Base-by-base conservation (phyloP, 2,329 filamentous ascomycete species). In the Epichloe sylvatica region DNA sequence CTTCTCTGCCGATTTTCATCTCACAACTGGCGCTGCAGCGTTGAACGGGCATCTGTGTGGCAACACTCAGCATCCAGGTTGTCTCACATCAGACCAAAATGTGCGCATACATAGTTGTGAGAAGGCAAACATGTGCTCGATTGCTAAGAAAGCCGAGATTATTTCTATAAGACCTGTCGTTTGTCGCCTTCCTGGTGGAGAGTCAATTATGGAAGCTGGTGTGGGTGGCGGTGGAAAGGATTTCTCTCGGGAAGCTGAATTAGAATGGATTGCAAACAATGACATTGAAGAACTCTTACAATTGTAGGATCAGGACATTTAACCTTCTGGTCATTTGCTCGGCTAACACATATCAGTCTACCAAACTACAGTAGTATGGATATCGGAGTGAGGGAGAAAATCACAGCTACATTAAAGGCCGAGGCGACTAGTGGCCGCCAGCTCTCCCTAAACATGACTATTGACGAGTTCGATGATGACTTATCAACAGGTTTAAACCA, bases 61-160 rank as follows among this genome's bases (percentile, higher is more conserved):
- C 2, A 94, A 96, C 57, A 73, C 72, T 1, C 67, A 72, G 12
- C 77, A 85, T 34, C 64, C 73, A 0, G 89, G 89, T 3, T 92
- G 84, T 59, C 67, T 96, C 25, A 94, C 86, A 0, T 68, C 69
- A 0, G 70, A 83, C 23, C 63, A 75, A 23, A 68, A 70, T 19
- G 80, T 78, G 0, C 78, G 84, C 2, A 71, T 97, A 6, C 91
- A 97, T 63, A 94, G 87, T 59, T 96, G 91, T 57, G 89, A 94
- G 59, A 83, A 79, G 54, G 85, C 81, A 0, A 78, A 76, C 52
- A 72, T 74, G 21, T 88, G 84, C 56, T 59, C 68, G 0, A 67
- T 73, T 0, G 70, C 68, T 45, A 62, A 60, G 56, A 71, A 61
- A 6, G 62, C 67, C 1, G 71, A 75, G 0, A 75, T 85, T 0